Evolutionary conservation across 192 early-diverging fungal genomes (phyloP), one percentile per base, ranked within the genome.

Genomic region (Lunasporangiospora selenospora): DNA sequence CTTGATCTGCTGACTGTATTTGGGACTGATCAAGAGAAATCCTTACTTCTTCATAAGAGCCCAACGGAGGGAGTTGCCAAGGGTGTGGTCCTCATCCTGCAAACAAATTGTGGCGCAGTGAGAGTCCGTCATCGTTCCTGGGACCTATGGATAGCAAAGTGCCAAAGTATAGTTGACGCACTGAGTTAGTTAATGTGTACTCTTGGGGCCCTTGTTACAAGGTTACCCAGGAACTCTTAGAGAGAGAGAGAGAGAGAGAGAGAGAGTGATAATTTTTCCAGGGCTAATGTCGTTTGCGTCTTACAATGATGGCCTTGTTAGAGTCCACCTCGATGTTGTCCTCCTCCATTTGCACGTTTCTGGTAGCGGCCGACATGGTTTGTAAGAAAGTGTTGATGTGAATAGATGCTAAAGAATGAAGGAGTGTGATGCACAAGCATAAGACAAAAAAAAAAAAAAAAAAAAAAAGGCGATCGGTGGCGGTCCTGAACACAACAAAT

Each of bases 21-120:
- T n/a, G n/a, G n/a, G n/a, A 11, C 36, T 41, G 3, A 18, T 51
- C 21, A 46, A 53, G 6, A 18, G 15, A 8, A 24, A n/a, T 26
- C 46, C 77, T 62, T 83, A 95, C 92, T 98, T 97, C 71, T 98
- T 94, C 90, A 97, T 95, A 15, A 99, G 83, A 41, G 90, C 80
- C 83, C 92, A 95, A 58, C 97, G 88, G 41, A 99, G 82, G 2
- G 94, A 76, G 79, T 98, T 98, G 46, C 95, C 96, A 7, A 99
- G 81, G 3, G 97, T 99, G 75, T 99, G 97, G 77, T 97, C 97
- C 78, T 99, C 95, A 59, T 96, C 91, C 64, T 86, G 84, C 52
- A 99, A 83, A 31, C 80, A 85, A 58, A 99, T 97, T 1, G 97
- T 98, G 59, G 89, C 87, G 39, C 87, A 87, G 6, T 88, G 85